Base-by-base conservation (phyloP, 2,329 filamentous ascomycete species). In the Penicillium sp. region DNA sequence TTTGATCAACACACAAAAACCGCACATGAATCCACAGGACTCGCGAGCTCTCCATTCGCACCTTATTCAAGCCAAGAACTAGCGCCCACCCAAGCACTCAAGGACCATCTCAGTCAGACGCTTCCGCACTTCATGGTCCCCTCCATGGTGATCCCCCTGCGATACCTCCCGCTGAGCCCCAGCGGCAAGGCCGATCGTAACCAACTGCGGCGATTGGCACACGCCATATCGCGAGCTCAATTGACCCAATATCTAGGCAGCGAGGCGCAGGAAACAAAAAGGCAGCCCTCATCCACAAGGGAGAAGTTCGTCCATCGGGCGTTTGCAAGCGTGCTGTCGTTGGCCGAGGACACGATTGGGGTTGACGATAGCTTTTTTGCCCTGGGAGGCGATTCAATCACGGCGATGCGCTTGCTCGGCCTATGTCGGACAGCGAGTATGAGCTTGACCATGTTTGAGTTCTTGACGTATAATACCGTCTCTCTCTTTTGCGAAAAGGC, bases 81-180 rank as follows among this genome's bases (percentile, higher is more conserved):
- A 35, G 31, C 7, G 11, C 7, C 2, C 4, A 35, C 11, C 31
- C 31, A 5, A 13, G 26, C 7, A 21, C 26, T 26, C 23, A 15
- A 49, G 26, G 53, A 56, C 8, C 13, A 44, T 15, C 21, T 56
- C 4, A 15, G 21, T 8, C 15, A 44, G 21, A 13, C 23, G 17
- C 41, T 56, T 26, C 53, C 53, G 15, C 9, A 26, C 15, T 56
- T 29, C 21, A 56, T 56, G 53, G 53, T 56, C 3, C 53, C 53
- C 15, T 47, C 13, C 7, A 21, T 17, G n/a, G 46, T 29, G n/a
- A 47, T 56, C 29, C 23, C 26, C 17, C 5, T 56, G 17, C 15
- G 19, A 4, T 13, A 23, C 3, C 17, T 56, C 4, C 53, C 53
- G 3, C 23, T 45, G 41, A 45, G 41, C 9, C 11, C 26, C 5